These are phyloP conservation scores for Xerocomus brunneocitrinus DNA, from an alignment of 768 basidiomycete species.

Conservation along the genomic window DNA sequence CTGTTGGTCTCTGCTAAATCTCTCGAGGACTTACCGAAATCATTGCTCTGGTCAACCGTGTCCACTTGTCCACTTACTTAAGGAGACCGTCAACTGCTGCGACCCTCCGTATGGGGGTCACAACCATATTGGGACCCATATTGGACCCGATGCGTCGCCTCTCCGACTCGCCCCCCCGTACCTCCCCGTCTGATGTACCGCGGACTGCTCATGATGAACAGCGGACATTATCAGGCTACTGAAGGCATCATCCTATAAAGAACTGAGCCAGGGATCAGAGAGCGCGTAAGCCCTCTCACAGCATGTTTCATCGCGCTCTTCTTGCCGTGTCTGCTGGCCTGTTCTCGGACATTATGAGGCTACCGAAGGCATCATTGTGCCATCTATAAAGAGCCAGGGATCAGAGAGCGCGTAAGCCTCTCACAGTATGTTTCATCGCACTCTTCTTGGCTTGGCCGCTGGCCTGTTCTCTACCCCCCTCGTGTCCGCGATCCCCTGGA, in stretches of 20 bases:
- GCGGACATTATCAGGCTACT: not conserved
- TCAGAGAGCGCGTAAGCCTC: not conserved
- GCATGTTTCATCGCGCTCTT: conserved; percentile 11
- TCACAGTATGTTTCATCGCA: conserved; percentile 12
- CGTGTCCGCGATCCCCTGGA: conserved; percentile 40
- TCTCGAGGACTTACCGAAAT: conserved; percentile 39
- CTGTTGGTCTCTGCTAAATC: not conserved
- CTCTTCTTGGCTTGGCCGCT: conserved; percentile 1
- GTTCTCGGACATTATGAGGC: not conserved
- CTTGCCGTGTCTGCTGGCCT: conserved; percentile 5
- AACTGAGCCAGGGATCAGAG: not conserved
- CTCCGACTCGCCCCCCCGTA: not conserved
- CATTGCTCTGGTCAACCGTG: conserved; percentile 28
- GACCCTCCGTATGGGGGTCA: conserved; percentile 12
- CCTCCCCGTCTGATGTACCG: not conserved
- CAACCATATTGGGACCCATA: not conserved
- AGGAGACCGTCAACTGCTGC: not conserved
- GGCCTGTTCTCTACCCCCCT: conserved; percentile 6
- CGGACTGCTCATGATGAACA: not conserved
- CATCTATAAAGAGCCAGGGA: conserved; percentile 6
- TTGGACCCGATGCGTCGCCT: not conserved
- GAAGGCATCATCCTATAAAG: conserved; percentile 8
- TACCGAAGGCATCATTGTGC: not conserved
- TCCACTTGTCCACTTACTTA: not conserved
- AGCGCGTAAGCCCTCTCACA: not conserved